Evolutionary conservation across 2,329 filamentous ascomycete species (phyloP), one percentile per base, ranked within the genome.

Genomic region (Aspergillus ustus): DNA sequence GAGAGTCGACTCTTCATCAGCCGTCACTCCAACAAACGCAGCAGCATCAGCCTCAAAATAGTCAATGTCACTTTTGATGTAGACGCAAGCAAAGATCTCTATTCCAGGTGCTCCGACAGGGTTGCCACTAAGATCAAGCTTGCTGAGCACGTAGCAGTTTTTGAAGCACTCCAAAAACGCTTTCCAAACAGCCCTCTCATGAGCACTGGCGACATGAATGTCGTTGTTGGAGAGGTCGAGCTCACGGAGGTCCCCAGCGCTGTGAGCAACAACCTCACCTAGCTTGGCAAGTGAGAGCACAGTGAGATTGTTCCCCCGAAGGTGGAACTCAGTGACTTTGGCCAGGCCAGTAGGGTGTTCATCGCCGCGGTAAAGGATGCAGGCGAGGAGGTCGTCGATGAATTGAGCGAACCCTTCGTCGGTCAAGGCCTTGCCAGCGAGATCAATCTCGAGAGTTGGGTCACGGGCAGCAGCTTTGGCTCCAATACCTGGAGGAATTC

Each of bases 211-310:
- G 25, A 84, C 73, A 11, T 63, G 67, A 62, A 85, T 79, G 0
- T 73, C 63, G 66, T 85, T 85, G 22, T 75, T 65, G 8, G 81
- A 79, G 7, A 85, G 67, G 63, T 83, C 79, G 20, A 84, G 69
- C 28, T 80, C 79, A 62, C 77, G 76, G 17, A 85, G 68, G 44
- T 82, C 79, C n/a, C 73, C 73, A n/a, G 67, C 62, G 7, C 78
- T 77, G n/a, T 79, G 68, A 13, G 69, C 64, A 51, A 84, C 74
- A 37, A 82, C 72, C 20, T 72, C 68, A 2, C 77, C 77, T 3
- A 85, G 73, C 48, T 73, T 73, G 8, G 68, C 69, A 19, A 85
- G 73, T 4, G 79, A 76, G 7, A 64, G 61, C 5, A 76, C 72
- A 0, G 80, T 83, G 31, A 85, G 73, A 9, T 65, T 62, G 64